These are phyloP conservation scores for Acacia melanoxylon DNA, from an alignment of 306 rosid genomes.

Conservation along the genomic window DNA sequence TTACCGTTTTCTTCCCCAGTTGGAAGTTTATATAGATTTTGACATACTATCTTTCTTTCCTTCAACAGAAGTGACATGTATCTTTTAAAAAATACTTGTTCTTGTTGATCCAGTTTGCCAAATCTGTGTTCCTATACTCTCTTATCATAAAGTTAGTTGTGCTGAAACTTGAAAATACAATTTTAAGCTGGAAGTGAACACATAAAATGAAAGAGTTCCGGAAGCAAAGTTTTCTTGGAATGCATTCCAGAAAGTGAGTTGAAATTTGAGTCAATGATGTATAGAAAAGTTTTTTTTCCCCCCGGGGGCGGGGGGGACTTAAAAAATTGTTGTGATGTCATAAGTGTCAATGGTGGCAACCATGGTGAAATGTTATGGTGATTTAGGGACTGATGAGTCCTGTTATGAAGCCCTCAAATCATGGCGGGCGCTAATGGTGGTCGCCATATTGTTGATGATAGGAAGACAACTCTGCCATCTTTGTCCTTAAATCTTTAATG, in stretches of 20 bases:
- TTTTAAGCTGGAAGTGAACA: background rate
- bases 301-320: background rate
- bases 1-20: background rate
- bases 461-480: background rate
- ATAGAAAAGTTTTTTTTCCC: background rate
- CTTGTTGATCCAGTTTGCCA: background rate
- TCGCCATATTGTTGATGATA: background rate
- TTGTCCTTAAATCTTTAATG: background rate
- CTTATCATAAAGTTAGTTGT: background rate
- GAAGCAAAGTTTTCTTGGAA: background rate
- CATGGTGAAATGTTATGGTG: background rate
- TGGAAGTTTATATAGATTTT: conserved; percentile 14
- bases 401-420: background rate
- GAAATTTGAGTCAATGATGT: background rate
- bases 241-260: background rate
- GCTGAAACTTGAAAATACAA: background rate
- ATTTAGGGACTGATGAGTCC: background rate
- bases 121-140: background rate
- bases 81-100: background rate
- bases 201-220: background rate
- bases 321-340: too few relatives aligned
- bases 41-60: background rate
- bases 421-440: background rate
- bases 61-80: background rate
- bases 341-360: background rate